Percentiles rank a stretch among this genome's conserved stretches.
Evolutionary conservation across 176 grass and related monocot genomes (phyloP).

Genomic region (Aegilops sharonensis): DNA sequence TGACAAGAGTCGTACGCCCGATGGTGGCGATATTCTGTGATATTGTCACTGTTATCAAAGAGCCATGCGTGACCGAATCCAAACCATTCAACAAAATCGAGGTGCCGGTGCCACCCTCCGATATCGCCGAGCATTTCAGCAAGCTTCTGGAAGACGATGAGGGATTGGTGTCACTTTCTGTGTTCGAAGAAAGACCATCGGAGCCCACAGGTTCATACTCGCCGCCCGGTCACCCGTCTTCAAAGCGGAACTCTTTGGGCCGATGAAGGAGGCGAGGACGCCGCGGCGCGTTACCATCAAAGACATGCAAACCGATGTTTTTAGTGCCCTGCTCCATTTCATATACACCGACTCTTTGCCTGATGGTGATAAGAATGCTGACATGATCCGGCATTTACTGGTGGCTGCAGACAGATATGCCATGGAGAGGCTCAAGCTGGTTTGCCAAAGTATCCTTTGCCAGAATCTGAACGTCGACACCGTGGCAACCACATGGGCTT

Average conservation of each 20-base stretch:
- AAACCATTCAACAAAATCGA: not conserved
- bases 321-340: not conserved
- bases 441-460: not conserved
- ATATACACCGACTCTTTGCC: not conserved
- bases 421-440: not conserved
- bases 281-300: not conserved
- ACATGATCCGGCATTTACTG: not conserved
- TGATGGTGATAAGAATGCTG: not conserved
- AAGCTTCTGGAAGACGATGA: not conserved
- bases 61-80: not conserved
- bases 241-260: not conserved
- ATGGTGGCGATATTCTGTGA: no score
- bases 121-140: not conserved
- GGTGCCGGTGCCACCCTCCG: not conserved
- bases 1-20: no score
- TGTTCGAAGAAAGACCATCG: not conserved
- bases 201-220: not conserved
- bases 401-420: not conserved
- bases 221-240: not conserved
- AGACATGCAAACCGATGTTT: not conserved
- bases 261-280: not conserved
- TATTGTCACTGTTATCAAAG: not conserved
- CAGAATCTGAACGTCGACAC: not conserved
- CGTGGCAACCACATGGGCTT: not conserved
- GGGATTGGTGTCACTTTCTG: constrained; percentile 19